Evolutionary conservation across 2,329 filamentous ascomycete genomes (phyloP), one percentile per base, ranked within the genome.

Genomic region (Tympanopsis confertula): DNA sequence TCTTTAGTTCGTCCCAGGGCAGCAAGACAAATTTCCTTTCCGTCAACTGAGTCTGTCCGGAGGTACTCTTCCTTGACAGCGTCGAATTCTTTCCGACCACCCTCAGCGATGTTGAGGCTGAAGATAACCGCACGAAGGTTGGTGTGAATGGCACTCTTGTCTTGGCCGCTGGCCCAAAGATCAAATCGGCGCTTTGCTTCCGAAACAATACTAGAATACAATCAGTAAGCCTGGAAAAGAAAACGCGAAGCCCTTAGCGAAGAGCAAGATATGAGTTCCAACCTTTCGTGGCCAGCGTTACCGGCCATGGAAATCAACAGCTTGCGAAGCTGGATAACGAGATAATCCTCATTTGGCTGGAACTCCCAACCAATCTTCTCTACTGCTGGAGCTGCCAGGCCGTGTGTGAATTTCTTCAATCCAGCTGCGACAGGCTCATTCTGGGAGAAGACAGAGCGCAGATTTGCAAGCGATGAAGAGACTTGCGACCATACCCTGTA

Each of bases 341-440:
- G 77, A 57, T 84, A 94, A 50, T 87, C 81, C 48, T 96, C 89
- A 37, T 69, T 68, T 29, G 78, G 61, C n/a, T 71, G 66, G 50
- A 86, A 86, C 22, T 91, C 81, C 85, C 88, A 96, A 28, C 88
- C 88, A 48, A 95, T 68, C 47, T 81, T 76, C 48, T 86, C 78
- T 10, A 84, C 78, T 5, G 86, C 83, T 20, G 77, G 71, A 19
- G 75, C 71, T 43, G 91, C 77, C 37, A 98, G 69, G 58, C 82
- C 81, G 18, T 91, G 67, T 2, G 78, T 77, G 54, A 94, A 94
- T 38, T 78, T 78, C 56, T 84, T 80, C 44, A 98, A 63, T 1
- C 78, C 86, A 37, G 73, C 68, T 49, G 79, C 76, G 44, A 91
- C 74, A 37, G 73, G 63, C 39, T 82, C 73, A 44, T 91, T 82